Evolutionary conservation across 257 asterid genomes (phyloP), one percentile per base, ranked within the genome.

Genomic region (Phtheirospermum japonicum): DNA sequence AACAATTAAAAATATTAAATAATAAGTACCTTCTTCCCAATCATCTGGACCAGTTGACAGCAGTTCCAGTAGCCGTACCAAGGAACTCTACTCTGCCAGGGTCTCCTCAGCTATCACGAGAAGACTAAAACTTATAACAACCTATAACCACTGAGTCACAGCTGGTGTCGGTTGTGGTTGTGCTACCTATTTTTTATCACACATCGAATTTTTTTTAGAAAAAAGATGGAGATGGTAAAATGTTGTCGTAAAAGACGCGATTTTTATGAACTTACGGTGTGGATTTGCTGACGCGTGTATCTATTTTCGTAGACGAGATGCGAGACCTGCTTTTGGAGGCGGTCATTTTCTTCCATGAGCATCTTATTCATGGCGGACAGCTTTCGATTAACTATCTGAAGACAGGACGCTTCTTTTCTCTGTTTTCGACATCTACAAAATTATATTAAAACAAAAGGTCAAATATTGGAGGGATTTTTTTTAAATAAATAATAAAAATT

Each of bases 1-100:
- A 10, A 45, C 18, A 62, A 20, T 3, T 9, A 3, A 9, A 17
- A 10, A 23, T 36, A 6, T 36, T 36, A 49, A 14, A 6, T 12
- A 19, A 17, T 34, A 55, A 11, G 7, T 48, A 89, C 99, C 99
- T 93, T 93, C 99, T 89, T 89, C 94, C 99, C 97, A 83, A 89
- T 87, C 96, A 93, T 79, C 86, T 87, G 96, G 59, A 89, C 99
- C 99, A 93, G 82, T 93, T 85, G 82, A 89, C 97, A 87, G 97
- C 96, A 79, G 97, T 93, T 83, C 99, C 97, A 52, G 99, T 93
- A 75, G 99, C 99, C 94, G 89, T 93, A 9, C 90, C 87, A 69
- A 89, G 99, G 88, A 93, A 93, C 95, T 80, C n/a, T n/a, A n/a
- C n/a, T 14, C 97, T 80, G 97, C 78, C 87, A 89, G 85, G 91